Conservation (phyloP, 371 early-diverging fungal genomes). For the Entomophthora muscae region DNA sequence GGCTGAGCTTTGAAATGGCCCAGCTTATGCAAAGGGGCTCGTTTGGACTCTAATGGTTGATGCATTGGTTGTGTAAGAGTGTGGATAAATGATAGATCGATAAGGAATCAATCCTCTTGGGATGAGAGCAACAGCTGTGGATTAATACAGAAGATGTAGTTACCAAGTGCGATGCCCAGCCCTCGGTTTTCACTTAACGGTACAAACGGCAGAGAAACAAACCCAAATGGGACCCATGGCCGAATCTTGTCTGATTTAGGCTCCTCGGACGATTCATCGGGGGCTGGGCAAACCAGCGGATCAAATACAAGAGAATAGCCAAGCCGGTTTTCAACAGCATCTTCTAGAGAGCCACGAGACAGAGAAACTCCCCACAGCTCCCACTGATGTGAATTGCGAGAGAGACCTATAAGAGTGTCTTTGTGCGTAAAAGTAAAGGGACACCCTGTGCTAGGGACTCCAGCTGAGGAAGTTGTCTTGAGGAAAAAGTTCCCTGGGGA, state of each 20-base stretch:
- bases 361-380: not conserved
- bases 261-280: not conserved
- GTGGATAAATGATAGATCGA: too few relatives aligned
- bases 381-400: not conserved
- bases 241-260: not conserved
- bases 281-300: not conserved
- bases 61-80: too few relatives aligned
- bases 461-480: not conserved
- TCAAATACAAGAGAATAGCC: not conserved
- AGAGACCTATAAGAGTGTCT: not conserved
- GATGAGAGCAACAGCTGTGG: not conserved
- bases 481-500: not conserved
- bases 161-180: not conserved
- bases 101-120: not conserved
- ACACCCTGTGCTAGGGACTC: not conserved
- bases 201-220: not conserved
- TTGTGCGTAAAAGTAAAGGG: not conserved
- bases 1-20: too few relatives aligned
- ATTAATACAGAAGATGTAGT: not conserved
- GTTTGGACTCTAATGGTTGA: too few relatives aligned
- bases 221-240: not conserved
- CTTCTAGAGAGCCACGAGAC: not conserved
- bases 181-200: not conserved
- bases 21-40: too few relatives aligned
- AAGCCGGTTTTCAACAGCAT: not conserved